Evolutionary conservation across 192 early-diverging fungal species (phyloP).

Genomic region (Backusella liffmaniae): DNA sequence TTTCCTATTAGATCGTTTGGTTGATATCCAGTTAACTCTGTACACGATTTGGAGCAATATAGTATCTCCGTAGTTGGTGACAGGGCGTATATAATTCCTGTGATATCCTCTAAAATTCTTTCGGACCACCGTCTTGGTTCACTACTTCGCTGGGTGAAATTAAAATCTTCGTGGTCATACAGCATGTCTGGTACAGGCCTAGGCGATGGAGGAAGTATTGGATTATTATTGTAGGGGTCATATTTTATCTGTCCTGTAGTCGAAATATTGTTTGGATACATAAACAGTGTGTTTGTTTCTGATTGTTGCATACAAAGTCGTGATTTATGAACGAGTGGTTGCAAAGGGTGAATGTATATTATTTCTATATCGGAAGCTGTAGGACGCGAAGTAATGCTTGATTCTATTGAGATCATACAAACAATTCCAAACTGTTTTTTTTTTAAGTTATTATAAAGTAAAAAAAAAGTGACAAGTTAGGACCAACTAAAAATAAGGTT

Average conservation of each 20-base stretch:
- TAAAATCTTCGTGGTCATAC: conserved; percentile 11
- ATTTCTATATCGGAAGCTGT: neutral
- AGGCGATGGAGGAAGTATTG: neutral
- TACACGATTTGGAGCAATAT: conserved; percentile 46
- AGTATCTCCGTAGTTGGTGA: conserved; percentile 39
- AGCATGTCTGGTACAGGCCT: neutral
- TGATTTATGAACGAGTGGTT: neutral
- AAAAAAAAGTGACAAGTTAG: neutral
- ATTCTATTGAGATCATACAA: conserved; percentile 3
- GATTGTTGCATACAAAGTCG: neutral
- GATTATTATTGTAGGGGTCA: neutral
- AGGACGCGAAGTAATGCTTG: neutral
- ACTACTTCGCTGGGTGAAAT: conserved; percentile 38
- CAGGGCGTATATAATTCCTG: conserved; percentile 42
- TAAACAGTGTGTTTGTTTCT: neutral
- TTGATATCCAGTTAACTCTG: conserved; percentile 41
- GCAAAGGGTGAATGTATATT: neutral
- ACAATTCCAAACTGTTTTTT: neutral
- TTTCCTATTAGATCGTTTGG: conserved; percentile 43
- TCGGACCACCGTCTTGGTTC: conserved; percentile 39
- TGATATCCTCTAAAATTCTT: conserved; percentile 43
- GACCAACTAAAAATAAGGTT: conserved; percentile 1
- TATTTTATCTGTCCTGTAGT: neutral
- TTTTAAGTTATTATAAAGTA: neutral
- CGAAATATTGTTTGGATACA: neutral